Conservation (phyloP, 495 filamentous ascomycete genomes). For the Podospora anserina region DNA sequence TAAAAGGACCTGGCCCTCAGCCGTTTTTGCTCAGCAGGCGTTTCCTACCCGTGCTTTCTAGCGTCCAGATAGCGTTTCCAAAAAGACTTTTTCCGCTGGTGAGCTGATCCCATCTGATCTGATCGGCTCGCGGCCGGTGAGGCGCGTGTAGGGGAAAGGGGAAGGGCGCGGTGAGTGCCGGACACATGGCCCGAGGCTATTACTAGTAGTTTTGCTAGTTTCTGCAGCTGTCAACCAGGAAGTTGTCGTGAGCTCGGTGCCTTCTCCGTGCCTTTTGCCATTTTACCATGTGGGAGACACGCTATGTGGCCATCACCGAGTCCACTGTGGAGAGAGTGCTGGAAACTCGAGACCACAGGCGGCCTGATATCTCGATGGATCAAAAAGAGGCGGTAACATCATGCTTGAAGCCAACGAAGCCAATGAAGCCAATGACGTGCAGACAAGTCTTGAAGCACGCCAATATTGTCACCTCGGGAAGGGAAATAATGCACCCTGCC, state of each 20-base stretch:
- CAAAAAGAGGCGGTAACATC: not conserved
- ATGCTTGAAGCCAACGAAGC: not conserved
- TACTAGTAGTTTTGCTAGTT: not conserved
- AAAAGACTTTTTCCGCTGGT: not conserved
- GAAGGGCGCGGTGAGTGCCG: not conserved
- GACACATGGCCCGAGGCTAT: not conserved
- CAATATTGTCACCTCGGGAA: not conserved
- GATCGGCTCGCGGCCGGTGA: not conserved
- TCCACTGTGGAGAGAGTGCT: not conserved
- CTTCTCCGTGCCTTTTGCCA: not conserved
- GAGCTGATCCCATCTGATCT: not conserved
- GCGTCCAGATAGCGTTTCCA: not conserved
- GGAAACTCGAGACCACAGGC: not conserved
- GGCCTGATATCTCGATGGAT: not conserved
- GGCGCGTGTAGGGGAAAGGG: not conserved
- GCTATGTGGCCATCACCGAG: not conserved
- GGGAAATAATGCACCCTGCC: not conserved
- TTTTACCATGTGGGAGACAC: not conserved
- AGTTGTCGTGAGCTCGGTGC: not conserved
- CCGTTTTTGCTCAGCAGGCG: conserved; percentile 1
- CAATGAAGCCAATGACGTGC: not conserved
- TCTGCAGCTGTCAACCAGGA: not conserved
- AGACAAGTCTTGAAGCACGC: not conserved
- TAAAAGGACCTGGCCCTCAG: conserved; percentile 15
- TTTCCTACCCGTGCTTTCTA: not conserved